Base-by-base conservation (phyloP, 371 early-diverging fungal species). In the Rhizopus arrhizus region DNA sequence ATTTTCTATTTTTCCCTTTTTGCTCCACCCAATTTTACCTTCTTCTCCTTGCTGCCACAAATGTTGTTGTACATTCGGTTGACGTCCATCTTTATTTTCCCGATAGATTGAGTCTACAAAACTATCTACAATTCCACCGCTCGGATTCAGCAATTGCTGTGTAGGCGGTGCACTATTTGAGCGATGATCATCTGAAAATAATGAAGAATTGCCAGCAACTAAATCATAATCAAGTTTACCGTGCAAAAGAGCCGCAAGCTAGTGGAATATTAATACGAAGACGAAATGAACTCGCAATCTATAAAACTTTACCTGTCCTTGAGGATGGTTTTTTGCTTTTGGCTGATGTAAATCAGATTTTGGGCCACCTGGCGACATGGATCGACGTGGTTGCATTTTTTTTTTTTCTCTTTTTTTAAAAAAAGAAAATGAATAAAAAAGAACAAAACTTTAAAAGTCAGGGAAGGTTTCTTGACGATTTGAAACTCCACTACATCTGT, bases 241-340 rank as follows among this genome's bases (percentile, higher is more conserved):
- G 47, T 74, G 74, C 22, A 77, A 66, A 40, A 77, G 68, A 10
- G 77, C 77, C 50, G 77, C 77, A 40, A 77, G 61, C 77, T 69
- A 69, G 8, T 22, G 22, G 22, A 22, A 22, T 22, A 22, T 22
- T 22, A 22, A 2, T 22, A 22, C 22, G 2, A 22, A 22, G 22
- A 22, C 2, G 22, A 22, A 22, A 22, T 22, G 22, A 22, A 22
- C 22, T 22, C 22, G 2, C 22, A 59, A 12, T 32, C 5, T 50
- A 36, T 40, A 36, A 36, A 36, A 36, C 35, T 34, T 61, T 65
- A 75, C 76, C 73, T 75, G 76, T 36, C 76, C 76, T 58, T 75
- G 73, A 42, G 73, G 68, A 34, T 67, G 70, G 49, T 75, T 75
- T 35, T 69, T 76, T 36, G 72, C 77, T 48, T 64, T 74, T 28